Evolutionary conservation across 2,329 filamentous ascomycete species (phyloP), one percentile per base, ranked within the genome.

Genomic region (Fusarium armeniacum): DNA sequence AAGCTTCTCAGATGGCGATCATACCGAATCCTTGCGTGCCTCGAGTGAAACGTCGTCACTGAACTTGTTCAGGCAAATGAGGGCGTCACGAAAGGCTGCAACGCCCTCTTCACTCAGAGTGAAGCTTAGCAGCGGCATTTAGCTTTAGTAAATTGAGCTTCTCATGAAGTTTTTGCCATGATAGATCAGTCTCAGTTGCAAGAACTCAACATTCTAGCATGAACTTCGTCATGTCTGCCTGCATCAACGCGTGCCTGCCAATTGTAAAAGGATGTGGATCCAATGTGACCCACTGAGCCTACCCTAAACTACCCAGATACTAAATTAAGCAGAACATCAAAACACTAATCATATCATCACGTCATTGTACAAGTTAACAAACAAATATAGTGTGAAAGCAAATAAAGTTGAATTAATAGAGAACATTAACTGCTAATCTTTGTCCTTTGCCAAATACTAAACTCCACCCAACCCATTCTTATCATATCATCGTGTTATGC

Each of bases 41-140:
- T 94, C 92, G 41, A 95, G 84, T 28, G 89, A 91, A 22, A 95
- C 91, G 46, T 91, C 88, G 72, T 95, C 92, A 77, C 90, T 92
- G 81, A 95, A 94, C 78, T 93, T 93, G 75, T 88, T 87, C 28
- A 95, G 84, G 77, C 92, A 95, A 24, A 89, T 83, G 59, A 95
- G 85, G 26, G 89, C 86, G 78, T 94, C 92, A 73, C 93, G 90
- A 45, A 95, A 83, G 50, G 87, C 88, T 9, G 85, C 84, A 44
- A 93, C 88, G 33, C 90, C 90, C 71, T 94, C 91, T 59, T 92
- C 91, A 72, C 86, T 91, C 56, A 95, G 82, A 0, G 90, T 91
- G 76, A 94, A 94, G 64, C 85, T 90, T 61, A 94, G 80, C n/a
- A 90, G 81, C 8, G 87, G 82, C 89, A 91, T 75, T n/a, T 22